Conservation (phyloP, 129 eudicot genomes). For the Rutidosis leptorrhynchoides region DNA sequence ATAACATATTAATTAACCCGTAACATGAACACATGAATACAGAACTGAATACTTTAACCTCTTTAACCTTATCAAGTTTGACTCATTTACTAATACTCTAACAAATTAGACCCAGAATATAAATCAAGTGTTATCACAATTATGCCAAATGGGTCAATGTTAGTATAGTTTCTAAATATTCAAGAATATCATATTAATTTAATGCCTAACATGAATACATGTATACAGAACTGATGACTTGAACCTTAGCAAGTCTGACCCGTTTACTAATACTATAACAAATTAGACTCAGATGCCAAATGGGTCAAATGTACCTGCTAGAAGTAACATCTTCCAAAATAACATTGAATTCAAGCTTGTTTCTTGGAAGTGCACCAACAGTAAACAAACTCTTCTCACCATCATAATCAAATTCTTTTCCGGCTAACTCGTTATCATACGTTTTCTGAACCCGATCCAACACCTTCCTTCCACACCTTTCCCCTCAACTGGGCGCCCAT, state of each 20-base stretch:
- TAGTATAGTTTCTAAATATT: conserved; percentile 27
- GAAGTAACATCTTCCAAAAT: conserved; percentile 73
- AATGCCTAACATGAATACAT: neutral
- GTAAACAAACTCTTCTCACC: no score
- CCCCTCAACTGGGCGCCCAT: conserved; percentile 83
- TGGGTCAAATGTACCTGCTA: conserved; percentile 40
- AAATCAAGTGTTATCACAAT: no score
- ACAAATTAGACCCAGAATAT: neutral
- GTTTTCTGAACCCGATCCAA: conserved; percentile 73
- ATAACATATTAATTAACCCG: neutral
- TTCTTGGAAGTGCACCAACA: no score
- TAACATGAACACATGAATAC: neutral
- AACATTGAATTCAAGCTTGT: conserved; percentile 86
- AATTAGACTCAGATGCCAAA: neutral
- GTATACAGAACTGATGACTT: neutral
- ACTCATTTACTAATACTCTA: neutral
- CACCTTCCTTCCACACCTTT: conserved; percentile 83
- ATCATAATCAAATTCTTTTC: no score
- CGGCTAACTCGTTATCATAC: no score
- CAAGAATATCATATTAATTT: neutral
- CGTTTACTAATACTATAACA: neutral
- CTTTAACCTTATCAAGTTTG: neutral
- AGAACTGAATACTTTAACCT: neutral
- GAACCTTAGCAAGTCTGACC: neutral
- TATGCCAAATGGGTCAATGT: neutral